Conservation (phyloP, 345 rosid species). For the Hirschfeldia incana region DNA sequence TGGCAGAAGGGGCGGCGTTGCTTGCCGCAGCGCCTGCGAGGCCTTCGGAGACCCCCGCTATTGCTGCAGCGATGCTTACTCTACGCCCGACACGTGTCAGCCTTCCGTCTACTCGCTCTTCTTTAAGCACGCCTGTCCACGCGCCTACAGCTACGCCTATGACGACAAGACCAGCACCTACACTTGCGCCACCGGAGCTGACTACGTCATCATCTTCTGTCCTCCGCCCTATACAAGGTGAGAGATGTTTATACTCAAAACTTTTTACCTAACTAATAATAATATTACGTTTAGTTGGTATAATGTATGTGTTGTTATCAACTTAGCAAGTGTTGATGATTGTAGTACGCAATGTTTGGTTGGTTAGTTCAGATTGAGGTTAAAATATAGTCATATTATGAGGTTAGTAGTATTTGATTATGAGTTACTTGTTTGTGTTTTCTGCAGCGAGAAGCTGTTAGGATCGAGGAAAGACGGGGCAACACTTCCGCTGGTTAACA, state of each 20-base stretch:
- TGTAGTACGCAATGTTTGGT: no score
- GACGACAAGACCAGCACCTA: constrained; percentile 89
- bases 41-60: constrained; percentile 71
- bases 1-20: constrained; percentile 43
- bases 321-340: no score
- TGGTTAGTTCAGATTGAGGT: no score
- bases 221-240: constrained; percentile 86
- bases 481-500: constrained; percentile 72
- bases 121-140: constrained; percentile 87
- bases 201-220: constrained; percentile 74
- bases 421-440: neutral
- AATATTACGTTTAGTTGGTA: no score
- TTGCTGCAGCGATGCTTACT: constrained; percentile 73
- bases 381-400: no score
- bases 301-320: no score
- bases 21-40: constrained; percentile 91
- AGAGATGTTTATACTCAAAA: neutral
- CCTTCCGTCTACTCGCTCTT: constrained; percentile 66
- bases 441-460: constrained; percentile 67
- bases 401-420: neutral
- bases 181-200: constrained; percentile 68
- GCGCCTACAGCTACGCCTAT: constrained; percentile 88
- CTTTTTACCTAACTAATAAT: neutral
- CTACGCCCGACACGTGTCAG: constrained; percentile 77
- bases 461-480: constrained; percentile 78